Evolutionary conservation across 2,329 filamentous ascomycete genomes (phyloP).

Genomic region (Paraphoma sp.): DNA sequence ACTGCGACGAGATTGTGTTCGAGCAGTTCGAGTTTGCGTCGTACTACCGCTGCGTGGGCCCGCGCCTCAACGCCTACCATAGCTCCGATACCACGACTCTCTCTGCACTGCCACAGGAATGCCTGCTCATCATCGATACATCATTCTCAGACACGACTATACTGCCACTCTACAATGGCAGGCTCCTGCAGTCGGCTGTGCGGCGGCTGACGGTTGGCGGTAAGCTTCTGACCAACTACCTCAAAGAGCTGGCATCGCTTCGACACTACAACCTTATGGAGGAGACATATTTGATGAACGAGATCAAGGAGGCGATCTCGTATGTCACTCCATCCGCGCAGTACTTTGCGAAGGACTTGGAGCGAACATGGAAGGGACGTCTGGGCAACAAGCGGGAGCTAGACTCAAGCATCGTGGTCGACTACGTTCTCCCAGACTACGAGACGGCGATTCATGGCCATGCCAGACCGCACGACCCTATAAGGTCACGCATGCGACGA

Average conservation of each 20-base stretch:
- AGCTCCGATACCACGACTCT: constrained; percentile 52
- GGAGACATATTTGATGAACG: constrained; percentile 90
- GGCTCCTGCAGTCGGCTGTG: constrained; percentile 79
- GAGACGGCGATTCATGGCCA: constrained; percentile 69
- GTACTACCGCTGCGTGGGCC: constrained; percentile 77
- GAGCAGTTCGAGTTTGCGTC: constrained; percentile 94
- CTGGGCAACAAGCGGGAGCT: constrained; percentile 64
- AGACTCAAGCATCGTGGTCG: constrained; percentile 70
- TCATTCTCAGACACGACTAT: constrained; percentile 94
- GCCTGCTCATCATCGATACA: constrained; percentile 86
- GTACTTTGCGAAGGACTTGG: constrained; percentile 74
- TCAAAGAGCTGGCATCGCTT: constrained; percentile 87
- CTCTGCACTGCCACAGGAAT: constrained; percentile 69
- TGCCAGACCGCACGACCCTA: constrained; percentile 78
- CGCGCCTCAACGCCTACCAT: constrained; percentile 82
- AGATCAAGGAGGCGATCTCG: constrained; percentile 91
- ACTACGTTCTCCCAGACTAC: constrained; percentile 91
- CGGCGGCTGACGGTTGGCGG: constrained; percentile 89
- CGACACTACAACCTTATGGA: constrained; percentile 96
- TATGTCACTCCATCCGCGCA: constrained; percentile 73
- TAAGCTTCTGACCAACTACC: constrained; percentile 90
- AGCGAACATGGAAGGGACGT: constrained; percentile 75
- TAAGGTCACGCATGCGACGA: constrained; percentile 60
- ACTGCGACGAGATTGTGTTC: constrained; percentile 96
- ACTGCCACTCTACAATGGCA: constrained; percentile 82